Conservation (phyloP, 805 yeast species). For the Lipomyces yamadae region DNA sequence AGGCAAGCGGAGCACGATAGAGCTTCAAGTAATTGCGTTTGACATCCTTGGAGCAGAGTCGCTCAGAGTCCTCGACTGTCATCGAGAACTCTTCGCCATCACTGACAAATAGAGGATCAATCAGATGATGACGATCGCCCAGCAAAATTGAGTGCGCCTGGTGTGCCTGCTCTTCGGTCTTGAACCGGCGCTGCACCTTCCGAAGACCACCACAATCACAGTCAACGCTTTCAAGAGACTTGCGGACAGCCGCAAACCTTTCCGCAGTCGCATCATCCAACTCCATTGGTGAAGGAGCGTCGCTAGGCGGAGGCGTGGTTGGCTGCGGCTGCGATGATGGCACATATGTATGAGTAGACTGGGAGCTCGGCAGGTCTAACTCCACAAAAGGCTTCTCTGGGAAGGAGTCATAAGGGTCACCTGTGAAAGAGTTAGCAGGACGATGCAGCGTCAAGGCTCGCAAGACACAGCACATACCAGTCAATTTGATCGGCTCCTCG, state of each 20-base stretch:
- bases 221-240: neutral
- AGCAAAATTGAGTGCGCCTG: too few relatives aligned
- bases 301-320: neutral
- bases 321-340: neutral
- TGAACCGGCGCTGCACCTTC: neutral
- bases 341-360: neutral
- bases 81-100: too few relatives aligned
- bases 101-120: too few relatives aligned
- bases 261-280: neutral
- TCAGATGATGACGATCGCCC: too few relatives aligned
- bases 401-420: neutral
- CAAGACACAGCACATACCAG: neutral
- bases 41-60: too few relatives aligned
- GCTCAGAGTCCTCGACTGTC: too few relatives aligned
- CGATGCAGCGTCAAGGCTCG: neutral
- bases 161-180: too few relatives aligned
- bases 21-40: too few relatives aligned
- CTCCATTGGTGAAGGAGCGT: neutral
- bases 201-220: neutral
- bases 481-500: neutral
- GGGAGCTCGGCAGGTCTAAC: neutral
- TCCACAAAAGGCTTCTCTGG: slow-evolving; percentile 1
- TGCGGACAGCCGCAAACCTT: neutral
- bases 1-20: too few relatives aligned
- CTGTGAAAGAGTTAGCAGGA: slow-evolving; percentile 1